Percentiles rank a stretch among this genome's conserved stretches.
phyloP scores from a whole-genome alignment of 768 basidiomycete genomes.

The Terana coerulea region DNA sequence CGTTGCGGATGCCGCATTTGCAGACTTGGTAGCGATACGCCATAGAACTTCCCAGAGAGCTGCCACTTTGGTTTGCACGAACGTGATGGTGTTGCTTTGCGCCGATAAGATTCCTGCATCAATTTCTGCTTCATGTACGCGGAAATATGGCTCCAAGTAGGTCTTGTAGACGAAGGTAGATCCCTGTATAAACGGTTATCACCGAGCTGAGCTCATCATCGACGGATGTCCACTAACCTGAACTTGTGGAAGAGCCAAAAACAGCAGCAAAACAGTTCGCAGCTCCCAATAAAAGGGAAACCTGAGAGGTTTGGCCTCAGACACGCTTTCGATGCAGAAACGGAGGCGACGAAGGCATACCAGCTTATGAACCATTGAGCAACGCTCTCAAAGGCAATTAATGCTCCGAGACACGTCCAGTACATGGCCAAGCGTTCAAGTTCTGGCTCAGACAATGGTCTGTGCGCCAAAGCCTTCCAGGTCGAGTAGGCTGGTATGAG shows the following conservation, averaged over 20 bases:
- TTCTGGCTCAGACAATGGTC: slow-evolving; percentile 46
- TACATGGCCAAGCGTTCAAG: slow-evolving; percentile 58
- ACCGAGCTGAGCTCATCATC: background rate
- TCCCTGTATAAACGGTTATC: slow-evolving; percentile 39
- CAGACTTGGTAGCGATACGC: slow-evolving; percentile 33
- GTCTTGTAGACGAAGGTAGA: slow-evolving; percentile 61
- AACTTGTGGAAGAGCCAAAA: slow-evolving; percentile 65
- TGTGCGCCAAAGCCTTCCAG: slow-evolving; percentile 60
- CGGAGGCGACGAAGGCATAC: slow-evolving; percentile 31
- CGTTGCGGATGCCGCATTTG: background rate
- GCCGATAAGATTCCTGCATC: slow-evolving; percentile 55
- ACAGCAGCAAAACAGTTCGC: slow-evolving; percentile 65
- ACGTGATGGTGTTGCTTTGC: slow-evolving; percentile 50
- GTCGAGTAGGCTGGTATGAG: slow-evolving; percentile 60
- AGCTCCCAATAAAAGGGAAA: slow-evolving; percentile 75
- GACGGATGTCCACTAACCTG: slow-evolving; percentile 38
- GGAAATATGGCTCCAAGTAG: slow-evolving; percentile 59
- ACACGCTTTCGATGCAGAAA: slow-evolving; percentile 4
- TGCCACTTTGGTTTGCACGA: slow-evolving; percentile 48
- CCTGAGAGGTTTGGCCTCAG: slow-evolving; percentile 37
- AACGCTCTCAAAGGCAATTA: slow-evolving; percentile 60
- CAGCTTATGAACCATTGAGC: slow-evolving; percentile 65
- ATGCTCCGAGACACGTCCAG: slow-evolving; percentile 58
- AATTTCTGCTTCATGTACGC: slow-evolving; percentile 53
- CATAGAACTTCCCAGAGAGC: slow-evolving; percentile 45